A percentile compares a stretch with the other conserved stretches of the same genome.
phyloP scores from a whole-genome alignment of 2,329 filamentous ascomycete genomes.

The Fusarium sp. region DNA sequence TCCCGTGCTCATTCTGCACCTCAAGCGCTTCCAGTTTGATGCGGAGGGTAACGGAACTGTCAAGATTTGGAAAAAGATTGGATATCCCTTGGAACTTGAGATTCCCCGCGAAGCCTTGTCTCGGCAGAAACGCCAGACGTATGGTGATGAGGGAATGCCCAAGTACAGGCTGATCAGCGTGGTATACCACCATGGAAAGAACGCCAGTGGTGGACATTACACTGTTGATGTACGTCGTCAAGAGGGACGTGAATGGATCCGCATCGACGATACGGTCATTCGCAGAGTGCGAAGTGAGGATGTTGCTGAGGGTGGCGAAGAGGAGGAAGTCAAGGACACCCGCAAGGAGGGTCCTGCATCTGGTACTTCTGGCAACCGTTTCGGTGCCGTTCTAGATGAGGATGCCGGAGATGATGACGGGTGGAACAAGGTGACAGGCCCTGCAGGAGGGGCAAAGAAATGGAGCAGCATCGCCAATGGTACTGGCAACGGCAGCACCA shows the following conservation, averaged over 20 bases:
- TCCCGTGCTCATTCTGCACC: constrained; percentile 91
- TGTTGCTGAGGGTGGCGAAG: constrained; percentile 86
- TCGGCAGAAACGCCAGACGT: constrained; percentile 75
- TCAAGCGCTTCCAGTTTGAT: constrained; percentile 98
- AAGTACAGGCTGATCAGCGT: constrained; percentile 90
- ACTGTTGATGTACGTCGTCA: constrained; percentile 97
- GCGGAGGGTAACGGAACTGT: constrained; percentile 84
- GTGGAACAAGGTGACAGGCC: constrained; percentile 85
- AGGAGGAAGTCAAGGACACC: constrained; percentile 78
- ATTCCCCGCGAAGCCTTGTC: constrained; percentile 93
- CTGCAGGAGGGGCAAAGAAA: constrained; percentile 76
- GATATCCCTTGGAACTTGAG: constrained; percentile 94
- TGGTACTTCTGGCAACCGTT: constrained; percentile 77
- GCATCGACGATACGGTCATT: constrained; percentile 93
- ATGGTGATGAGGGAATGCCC: constrained; percentile 78
- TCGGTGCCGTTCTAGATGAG: constrained; percentile 77
- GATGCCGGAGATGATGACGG: constrained; percentile 77
- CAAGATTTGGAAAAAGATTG: constrained; percentile 99
- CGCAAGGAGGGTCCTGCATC: constrained; percentile 49
- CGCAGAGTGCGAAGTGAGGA: constrained; percentile 88
- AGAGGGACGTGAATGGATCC: constrained; percentile 96
- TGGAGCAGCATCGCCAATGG: constrained; percentile 81
- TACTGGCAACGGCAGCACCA: constrained; percentile 66
- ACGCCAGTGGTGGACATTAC: constrained; percentile 95
- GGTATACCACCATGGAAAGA: constrained; percentile 98